Evolutionary conservation across 2,329 filamentous ascomycete genomes (phyloP).

Genomic region (Ophiostoma quercus): DNA sequence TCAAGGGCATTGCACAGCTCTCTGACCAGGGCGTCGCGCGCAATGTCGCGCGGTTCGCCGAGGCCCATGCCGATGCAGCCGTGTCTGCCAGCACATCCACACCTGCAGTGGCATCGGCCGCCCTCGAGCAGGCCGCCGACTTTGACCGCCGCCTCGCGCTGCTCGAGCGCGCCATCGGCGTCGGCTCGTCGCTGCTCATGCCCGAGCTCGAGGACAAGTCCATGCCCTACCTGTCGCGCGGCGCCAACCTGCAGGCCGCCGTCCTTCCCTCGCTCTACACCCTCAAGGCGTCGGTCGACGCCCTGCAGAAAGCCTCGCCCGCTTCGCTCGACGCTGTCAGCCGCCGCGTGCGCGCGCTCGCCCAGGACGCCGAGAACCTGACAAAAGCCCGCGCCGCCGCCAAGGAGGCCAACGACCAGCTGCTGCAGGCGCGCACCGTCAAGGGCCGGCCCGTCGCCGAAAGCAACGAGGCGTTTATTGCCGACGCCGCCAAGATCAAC

Average conservation of each 20-base stretch:
- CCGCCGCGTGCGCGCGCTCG: slow-evolving; percentile 63
- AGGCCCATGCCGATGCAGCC: neutral
- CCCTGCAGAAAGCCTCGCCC: slow-evolving; percentile 66
- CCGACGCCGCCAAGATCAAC: slow-evolving; percentile 82
- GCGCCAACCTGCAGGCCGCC: slow-evolving; percentile 49
- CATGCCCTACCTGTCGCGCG: neutral
- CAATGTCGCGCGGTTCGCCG: slow-evolving; percentile 12
- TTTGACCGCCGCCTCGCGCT: slow-evolving; percentile 77
- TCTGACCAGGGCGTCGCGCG: slow-evolving; percentile 29
- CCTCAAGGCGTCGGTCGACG: slow-evolving; percentile 73
- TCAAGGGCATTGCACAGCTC: slow-evolving; percentile 58
- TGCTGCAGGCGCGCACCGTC: slow-evolving; percentile 39
- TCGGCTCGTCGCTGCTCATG: slow-evolving; percentile 60
- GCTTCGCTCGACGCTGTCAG: slow-evolving; percentile 68
- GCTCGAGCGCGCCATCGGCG: slow-evolving; percentile 75
- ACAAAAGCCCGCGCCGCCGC: slow-evolving; percentile 60
- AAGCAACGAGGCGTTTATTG: slow-evolving; percentile 37
- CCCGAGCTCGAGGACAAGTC: slow-evolving; percentile 53
- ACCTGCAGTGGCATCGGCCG: slow-evolving; percentile 21
- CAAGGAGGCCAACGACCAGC: slow-evolving; percentile 56
- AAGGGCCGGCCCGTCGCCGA: slow-evolving; percentile 33
- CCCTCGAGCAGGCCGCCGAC: slow-evolving; percentile 73
- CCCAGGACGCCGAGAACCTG: slow-evolving; percentile 66
- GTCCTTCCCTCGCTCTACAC: slow-evolving; percentile 77
- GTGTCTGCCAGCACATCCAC: too few species aligned